Conservation (phyloP, 139 green algal species). For the Chlorella sp. region DNA sequence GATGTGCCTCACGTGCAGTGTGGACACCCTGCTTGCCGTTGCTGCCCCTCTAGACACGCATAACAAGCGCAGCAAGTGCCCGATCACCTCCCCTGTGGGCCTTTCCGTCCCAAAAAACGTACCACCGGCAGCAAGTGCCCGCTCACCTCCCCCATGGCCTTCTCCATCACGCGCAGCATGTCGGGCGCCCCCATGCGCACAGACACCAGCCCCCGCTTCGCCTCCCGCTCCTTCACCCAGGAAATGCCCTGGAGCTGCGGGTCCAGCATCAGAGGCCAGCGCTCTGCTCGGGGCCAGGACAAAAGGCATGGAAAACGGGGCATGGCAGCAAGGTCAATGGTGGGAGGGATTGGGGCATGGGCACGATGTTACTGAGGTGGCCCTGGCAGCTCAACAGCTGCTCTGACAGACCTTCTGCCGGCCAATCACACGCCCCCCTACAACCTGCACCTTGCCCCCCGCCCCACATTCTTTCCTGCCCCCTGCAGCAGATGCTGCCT, state of each 20-base stretch:
- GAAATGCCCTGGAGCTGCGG: constrained; percentile 89
- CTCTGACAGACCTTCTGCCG: no score
- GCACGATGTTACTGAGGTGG: no score
- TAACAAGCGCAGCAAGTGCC: neutral
- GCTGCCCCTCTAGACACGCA: neutral
- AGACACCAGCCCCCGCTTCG: constrained; percentile 73
- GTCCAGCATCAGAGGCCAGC: constrained; percentile 94
- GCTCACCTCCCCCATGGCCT: neutral
- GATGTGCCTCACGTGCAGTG: no score
- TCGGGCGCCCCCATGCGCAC: constrained; percentile 84
- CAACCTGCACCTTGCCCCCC: no score
- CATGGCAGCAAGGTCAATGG: no score
- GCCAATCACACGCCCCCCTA: no score
- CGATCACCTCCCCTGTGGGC: neutral
- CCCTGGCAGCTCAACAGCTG: no score
- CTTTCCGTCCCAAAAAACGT: no score
- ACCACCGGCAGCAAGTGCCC: neutral
- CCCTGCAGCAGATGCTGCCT: neutral
- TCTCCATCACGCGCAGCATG: constrained; percentile 58
- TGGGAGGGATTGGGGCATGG: no score
- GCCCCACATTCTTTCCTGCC: neutral
- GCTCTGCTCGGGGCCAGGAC: constrained; percentile 28
- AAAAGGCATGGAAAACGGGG: neutral
- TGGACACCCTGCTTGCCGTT: no score
- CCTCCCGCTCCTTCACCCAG: constrained; percentile 87